Percentiles rank a stretch among this genome's conserved stretches.
Conservation (phyloP, 2,329 filamentous ascomycete genomes). For the Sporothrix curviconia region DNA sequence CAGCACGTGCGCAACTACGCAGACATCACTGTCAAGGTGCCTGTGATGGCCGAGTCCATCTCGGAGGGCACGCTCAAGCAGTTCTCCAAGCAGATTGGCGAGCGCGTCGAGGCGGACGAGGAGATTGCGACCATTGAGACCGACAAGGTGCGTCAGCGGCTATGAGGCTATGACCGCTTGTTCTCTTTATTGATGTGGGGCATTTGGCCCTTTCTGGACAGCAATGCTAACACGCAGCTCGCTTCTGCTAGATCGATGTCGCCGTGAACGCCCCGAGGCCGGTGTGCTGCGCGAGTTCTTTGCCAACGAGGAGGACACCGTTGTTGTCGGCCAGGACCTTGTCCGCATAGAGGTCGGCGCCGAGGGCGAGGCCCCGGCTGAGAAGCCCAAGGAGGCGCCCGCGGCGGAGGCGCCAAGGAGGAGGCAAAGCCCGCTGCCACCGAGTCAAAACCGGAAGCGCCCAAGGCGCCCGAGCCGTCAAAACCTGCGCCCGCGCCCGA, state of each 20-base stretch:
- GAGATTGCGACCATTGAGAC: conserved; percentile 99
- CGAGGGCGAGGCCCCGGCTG: conserved; percentile 38
- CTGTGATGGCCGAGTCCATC: conserved; percentile 97
- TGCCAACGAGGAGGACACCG: conserved; percentile 89
- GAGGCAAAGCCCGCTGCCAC: conserved; percentile 13
- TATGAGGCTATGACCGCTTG: too few species aligned
- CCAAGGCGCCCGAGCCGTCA: conserved; percentile 29
- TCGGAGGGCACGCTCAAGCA: conserved; percentile 95
- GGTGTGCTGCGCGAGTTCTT: conserved; percentile 89
- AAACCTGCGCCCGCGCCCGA: conserved; percentile 21
- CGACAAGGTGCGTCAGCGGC: conserved; percentile 65
- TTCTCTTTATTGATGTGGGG: too few species aligned
- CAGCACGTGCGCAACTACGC: conserved; percentile 59
- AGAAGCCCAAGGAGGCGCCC: conserved; percentile 1
- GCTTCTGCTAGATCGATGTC: conserved; percentile 72
- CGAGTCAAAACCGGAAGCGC: conserved; percentile 27
- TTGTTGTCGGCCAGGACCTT: conserved; percentile 87
- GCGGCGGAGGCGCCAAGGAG: conserved; percentile 26
- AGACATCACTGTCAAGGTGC: conserved; percentile 85
- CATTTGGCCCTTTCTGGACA: neutral
- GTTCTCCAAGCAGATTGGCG: conserved; percentile 85
- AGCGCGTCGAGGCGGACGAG: conserved; percentile 91
- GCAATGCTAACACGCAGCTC: neutral
- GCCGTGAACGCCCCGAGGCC: conserved; percentile 90
- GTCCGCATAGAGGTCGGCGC: conserved; percentile 78